Evolutionary conservation across 2,329 filamentous ascomycete genomes (phyloP), one percentile per base, ranked within the genome.

Genomic region (Xylaria digitata): DNA sequence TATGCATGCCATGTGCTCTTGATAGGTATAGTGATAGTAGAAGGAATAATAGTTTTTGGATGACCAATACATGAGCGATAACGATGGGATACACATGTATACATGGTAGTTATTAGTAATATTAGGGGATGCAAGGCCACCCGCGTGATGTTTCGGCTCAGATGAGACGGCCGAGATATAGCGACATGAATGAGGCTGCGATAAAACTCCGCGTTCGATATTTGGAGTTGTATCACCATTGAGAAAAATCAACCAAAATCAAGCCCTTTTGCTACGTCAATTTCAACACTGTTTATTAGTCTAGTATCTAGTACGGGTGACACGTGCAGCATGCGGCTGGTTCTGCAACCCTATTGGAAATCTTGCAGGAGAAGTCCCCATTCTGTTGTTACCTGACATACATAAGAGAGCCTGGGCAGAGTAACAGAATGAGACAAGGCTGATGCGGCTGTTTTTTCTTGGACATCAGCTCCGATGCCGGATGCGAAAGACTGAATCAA

Each of bases 391-490:
- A 49, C 42, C 43, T 6, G 13, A 40, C 43, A 49, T 48, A 15
- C 42, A 57, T 32, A 17, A 7, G 26, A 3, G 26, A 26, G 26
- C 5, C 26, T 26, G 26, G 26, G 17, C 13, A 30, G 32, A 9
- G 9, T 26, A 52, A 37, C 45, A 37, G 9, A 45, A 58, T 43
- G 32, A 19, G 49, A 26, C 30, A 60, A 66, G 63, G 63, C 67
- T 63, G 59, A 67, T 17, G 43, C 42, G 40, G 56, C 40, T 63
- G 55, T 54, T 61, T 54, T 61, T 50, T 26, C 26, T 26, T 26
- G 26, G 42, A 67, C 64, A 56, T 65, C 67, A 62, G 53, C 67
- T 50, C 67, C 67, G 67, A 67, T 67, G 53, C 46, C 67, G 67
- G 67, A 66, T 54, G 54, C 26, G 42, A 49, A 46, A 5, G 34